Base-by-base conservation (phyloP, 345 rosid genomes). In the Salix arbutifolia region DNA sequence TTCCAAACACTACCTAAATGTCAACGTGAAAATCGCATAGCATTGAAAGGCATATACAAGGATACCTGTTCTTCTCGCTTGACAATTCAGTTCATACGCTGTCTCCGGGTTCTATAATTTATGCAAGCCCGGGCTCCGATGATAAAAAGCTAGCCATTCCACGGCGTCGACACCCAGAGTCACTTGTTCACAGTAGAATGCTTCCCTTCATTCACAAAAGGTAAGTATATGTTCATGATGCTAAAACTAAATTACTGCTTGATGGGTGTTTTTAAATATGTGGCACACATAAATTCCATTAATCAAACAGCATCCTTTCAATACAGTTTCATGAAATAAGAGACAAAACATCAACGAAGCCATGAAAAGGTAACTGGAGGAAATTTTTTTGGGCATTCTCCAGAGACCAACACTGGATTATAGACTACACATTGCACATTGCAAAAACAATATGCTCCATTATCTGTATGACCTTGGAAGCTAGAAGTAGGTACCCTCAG, bases 371-470 rank as follows among this genome's bases (percentile, higher is more conserved):
- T 77, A 75, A 79, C 72, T 14, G 78, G 84, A 83, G 81, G 71
- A 78, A 83, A 83, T 65, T 81, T 82, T 81, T 73, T 23, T 66
- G 87, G 82, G 78, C 69, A 38, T 85, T 84, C 84, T 77, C 88
- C 80, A 28, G 77, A 78, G 80, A 82, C 73, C 68, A 81, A 85
- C 85, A 87, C 82, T 73, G 72, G 76, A 80, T 77, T 83, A 86
- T 85, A 87, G 74, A 84, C 86, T 84, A 86, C 82, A 85, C 84
- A 80, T 79, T 79, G 84, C 83, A 72, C 73, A 83, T 65, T 85
- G 82, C 67, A 60, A 74, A 78, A 66, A 80, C 84, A 72, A 82
- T 50, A 48, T 28, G 74, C 25, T 40, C 67, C 60, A 23, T 69
- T 65, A 60, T 60, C 74, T 77, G 48, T 70, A 71, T 48, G 48